phyloP scores from a whole-genome alignment of 139 green algal genomes.

The Volvox reticuliferus region DNA sequence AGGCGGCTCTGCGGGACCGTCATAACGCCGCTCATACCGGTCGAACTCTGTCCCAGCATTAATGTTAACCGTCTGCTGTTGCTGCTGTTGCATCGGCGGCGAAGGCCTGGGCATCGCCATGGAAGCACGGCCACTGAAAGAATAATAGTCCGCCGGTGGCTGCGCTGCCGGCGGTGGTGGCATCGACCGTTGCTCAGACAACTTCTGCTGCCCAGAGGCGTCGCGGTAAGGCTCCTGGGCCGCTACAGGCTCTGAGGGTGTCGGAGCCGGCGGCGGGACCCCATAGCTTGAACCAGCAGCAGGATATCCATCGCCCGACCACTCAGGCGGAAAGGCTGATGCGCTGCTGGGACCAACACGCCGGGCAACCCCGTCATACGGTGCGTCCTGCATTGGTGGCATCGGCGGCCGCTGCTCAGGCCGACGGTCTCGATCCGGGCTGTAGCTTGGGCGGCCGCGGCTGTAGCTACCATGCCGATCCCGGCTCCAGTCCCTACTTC shows the following conservation, averaged over 20 bases:
- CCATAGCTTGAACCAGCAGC: not conserved
- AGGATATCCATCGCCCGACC: not conserved
- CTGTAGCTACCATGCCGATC: not conserved
- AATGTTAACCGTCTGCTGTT: not conserved
- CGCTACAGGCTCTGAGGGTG: not conserved
- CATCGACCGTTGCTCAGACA: not conserved
- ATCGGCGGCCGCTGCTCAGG: not conserved
- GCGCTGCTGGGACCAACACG: not conserved
- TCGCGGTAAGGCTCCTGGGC: not conserved
- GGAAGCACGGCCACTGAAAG: not conserved
- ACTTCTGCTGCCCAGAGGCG: not conserved
- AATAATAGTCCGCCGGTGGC: not conserved
- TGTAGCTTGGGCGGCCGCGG: not conserved
- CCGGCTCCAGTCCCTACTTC: not conserved
- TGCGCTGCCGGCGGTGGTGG: not conserved
- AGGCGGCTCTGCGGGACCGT: not conserved
- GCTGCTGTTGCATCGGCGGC: not conserved
- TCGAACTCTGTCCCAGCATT: not conserved
- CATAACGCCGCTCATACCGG: not conserved
- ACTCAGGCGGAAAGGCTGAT: not conserved
- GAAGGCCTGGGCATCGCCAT: not conserved
- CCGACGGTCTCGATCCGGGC: not conserved
- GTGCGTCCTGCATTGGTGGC: not conserved
- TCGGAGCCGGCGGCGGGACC: not conserved
- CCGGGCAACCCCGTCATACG: not conserved